Evolutionary conservation across 1,284 basidiomycete genomes (phyloP).

Genomic region (Rhodotorula sp.): DNA sequence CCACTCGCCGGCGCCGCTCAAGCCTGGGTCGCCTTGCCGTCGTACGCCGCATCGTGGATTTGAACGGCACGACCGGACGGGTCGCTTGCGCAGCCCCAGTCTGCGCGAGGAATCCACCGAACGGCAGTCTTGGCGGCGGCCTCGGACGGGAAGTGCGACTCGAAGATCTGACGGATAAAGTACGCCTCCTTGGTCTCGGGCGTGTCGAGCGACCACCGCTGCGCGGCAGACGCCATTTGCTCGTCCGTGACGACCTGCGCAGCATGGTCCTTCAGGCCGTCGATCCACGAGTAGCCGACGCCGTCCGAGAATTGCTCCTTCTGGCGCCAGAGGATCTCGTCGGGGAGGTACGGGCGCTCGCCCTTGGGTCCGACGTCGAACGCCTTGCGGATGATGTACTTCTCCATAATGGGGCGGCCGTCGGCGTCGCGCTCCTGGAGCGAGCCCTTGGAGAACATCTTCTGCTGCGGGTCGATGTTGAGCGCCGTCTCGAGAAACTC

Average conservation of each 20-base stretch:
- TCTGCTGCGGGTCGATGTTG: constrained; percentile 83
- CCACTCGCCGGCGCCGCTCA: neutral
- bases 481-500: constrained; percentile 90
- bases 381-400: constrained; percentile 97
- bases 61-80: constrained; percentile 92
- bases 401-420: constrained; percentile 88
- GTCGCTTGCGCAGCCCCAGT: constrained; percentile 68
- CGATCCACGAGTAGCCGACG: constrained; percentile 99
- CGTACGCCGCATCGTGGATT: constrained; percentile 91
- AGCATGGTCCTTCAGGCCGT: constrained; percentile 94
- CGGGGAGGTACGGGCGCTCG: constrained; percentile 90
- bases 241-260: constrained; percentile 74
- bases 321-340: constrained; percentile 95
- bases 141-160: constrained; percentile 69
- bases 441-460: constrained; percentile 84
- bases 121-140: constrained; percentile 91
- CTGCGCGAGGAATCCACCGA: constrained; percentile 57
- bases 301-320: constrained; percentile 99
- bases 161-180: constrained; percentile 90
- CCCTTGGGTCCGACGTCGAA: constrained; percentile 82
- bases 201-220: constrained; percentile 76
- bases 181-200: constrained; percentile 99
- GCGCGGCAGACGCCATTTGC: constrained; percentile 67
- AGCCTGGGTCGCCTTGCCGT: constrained; percentile 12
- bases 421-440: constrained; percentile 75